phyloP scores from a whole-genome alignment of 78 protist genomes.

The Pelomyxa schiedti region DNA sequence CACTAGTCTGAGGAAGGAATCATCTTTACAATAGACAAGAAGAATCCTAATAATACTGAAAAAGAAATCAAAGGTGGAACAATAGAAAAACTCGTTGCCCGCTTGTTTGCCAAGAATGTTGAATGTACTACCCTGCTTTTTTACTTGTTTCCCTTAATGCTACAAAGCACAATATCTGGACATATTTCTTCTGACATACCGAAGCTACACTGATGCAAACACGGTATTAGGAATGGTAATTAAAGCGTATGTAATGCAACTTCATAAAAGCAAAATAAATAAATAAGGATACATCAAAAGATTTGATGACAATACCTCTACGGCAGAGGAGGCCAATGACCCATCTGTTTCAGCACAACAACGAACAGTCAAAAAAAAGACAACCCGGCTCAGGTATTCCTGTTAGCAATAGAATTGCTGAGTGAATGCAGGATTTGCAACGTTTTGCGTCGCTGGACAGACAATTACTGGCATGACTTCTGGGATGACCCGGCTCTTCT shows the following conservation, averaged over 20 bases:
- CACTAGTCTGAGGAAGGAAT: constrained; percentile 20
- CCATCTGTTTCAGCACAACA: constrained; percentile 11
- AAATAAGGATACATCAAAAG: too few relatives aligned
- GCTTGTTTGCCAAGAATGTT: constrained; percentile 12
- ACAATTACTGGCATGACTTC: constrained; percentile 40
- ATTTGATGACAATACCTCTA: constrained; percentile 12
- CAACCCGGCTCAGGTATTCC: constrained; percentile 14
- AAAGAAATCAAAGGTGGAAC: constrained; percentile 39
- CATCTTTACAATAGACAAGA: constrained; percentile 1
- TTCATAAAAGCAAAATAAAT: too few relatives aligned
- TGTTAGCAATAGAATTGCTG: too few relatives aligned
- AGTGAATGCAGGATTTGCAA: constrained; percentile 32
- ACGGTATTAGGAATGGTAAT: constrained; percentile 14
- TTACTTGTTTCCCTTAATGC: background rate
- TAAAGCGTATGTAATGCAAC: constrained; percentile 33
- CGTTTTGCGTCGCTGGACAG: constrained; percentile 49
- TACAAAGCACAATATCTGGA: constrained; percentile 16
- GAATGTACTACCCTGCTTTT: background rate
- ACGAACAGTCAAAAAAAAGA: constrained; percentile 13
- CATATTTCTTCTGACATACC: constrained; percentile 50
- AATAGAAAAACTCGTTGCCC: constrained; percentile 33
- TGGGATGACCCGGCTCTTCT: constrained; percentile 15
- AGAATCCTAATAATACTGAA: constrained; percentile 28
- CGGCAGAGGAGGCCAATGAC: background rate
- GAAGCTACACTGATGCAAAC: constrained; percentile 42